Evolutionary conservation across 371 early-diverging fungal genomes (phyloP), one percentile per base, ranked within the genome.

Genomic region (Caulochytrium protostelioides): DNA sequence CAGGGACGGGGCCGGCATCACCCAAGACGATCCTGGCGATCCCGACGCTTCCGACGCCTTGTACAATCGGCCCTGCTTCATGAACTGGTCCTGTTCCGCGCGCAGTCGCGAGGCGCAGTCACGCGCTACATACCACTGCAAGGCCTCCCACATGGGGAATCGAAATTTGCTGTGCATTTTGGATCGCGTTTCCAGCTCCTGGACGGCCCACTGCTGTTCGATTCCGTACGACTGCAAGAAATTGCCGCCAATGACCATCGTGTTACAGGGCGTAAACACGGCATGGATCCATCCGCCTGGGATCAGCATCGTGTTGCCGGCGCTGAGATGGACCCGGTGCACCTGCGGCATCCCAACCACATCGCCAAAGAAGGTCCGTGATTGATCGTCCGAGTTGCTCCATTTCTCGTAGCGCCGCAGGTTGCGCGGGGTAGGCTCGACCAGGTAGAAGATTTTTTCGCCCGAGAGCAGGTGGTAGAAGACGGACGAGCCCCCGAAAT

Each of bases 231-330:
- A n/a, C n/a, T 79, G 81, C 19, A 90, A 46, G 46, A 84, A 87
- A 48, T 87, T 90, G 15, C 91, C 91, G 6, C 87, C 87, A 39
- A 90, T 82, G 3, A 87, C 87, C 8, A 87, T 53, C 0, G 86
- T 68, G 35, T 84, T 83, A 14, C 56, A 54, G 1, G 82, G 79
- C 2, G 89, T 90, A 40, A 70, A 77, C 2, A 87, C 89, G 0
- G 85, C 79, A 54, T 90, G 89, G 35, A 90, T 87, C 90, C 91
- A 90, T 14, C 89, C 91, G 12, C 80, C 67, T 5, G 91, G 91
- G 35, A 90, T 85, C 22, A 86, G 79, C 42, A 90, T 66, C 75
- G 82, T 81, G 37, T 77, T 75, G 15, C 80, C 81, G 5, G 79
- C 69, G 6, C 55, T 36, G 0, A 84, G 42, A n/a, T 64, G 50